Evolutionary conservation across 2,329 filamentous ascomycete genomes (phyloP).

Genomic region (Sporothrix dimorphospora): DNA sequence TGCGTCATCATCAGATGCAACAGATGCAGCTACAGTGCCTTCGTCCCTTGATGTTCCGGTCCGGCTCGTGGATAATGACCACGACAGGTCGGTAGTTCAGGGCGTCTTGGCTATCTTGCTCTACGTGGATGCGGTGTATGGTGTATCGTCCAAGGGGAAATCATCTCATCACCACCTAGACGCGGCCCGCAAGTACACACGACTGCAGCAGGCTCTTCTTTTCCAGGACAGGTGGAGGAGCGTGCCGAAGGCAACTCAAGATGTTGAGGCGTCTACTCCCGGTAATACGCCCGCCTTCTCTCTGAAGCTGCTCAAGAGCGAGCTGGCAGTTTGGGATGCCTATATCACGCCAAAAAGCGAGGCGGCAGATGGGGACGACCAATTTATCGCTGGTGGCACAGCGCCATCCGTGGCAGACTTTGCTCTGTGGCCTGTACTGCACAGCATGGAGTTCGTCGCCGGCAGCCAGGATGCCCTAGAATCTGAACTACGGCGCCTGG

Average conservation of each 20-base stretch:
- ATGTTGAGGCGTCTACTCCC: not conserved
- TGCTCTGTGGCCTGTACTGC: conserved; percentile 59
- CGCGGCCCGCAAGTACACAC: conserved; percentile 45
- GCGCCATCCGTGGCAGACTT: conserved; percentile 55
- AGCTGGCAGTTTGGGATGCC: conserved; percentile 48
- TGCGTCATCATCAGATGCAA: conserved; percentile 15
- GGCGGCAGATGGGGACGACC: not conserved
- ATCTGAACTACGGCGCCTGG: conserved; percentile 30
- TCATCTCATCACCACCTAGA: conserved; percentile 34
- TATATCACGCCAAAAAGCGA: conserved; percentile 35
- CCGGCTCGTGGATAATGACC: conserved; percentile 60
- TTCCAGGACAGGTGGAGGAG: conserved; percentile 46
- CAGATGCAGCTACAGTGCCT: conserved; percentile 30
- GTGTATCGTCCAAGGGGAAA: conserved; percentile 37
- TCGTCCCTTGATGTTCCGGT: conserved; percentile 38
- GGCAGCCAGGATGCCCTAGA: conserved; percentile 37
- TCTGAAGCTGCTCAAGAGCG: conserved; percentile 38
- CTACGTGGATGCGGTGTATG: conserved; percentile 62
- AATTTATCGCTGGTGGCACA: conserved; percentile 50
- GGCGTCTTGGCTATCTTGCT: conserved; percentile 59
- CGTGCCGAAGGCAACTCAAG: not conserved
- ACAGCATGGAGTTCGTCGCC: conserved; percentile 48
- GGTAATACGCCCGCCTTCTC: not conserved
- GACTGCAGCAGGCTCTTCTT: conserved; percentile 48
- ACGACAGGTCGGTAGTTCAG: conserved; percentile 49